Base-by-base conservation (phyloP, 257 asterid species). In the Agastache rugosa region DNA sequence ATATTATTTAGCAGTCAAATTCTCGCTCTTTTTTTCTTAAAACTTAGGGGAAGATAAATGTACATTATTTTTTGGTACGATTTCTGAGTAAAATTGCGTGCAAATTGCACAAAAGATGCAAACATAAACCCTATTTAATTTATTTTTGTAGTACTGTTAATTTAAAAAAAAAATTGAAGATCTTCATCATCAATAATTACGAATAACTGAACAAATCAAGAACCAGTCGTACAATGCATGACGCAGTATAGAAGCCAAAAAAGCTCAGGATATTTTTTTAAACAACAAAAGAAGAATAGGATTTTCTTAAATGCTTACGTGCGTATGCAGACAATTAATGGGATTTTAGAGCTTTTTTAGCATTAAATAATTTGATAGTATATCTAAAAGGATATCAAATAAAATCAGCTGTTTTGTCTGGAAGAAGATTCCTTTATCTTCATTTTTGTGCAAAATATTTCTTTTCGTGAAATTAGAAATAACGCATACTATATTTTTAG, bases 301-400 rank as follows among this genome's bases (percentile, higher is more conserved):
- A 63, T 51, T 48, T 29, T 48, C 27, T 34, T 27, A 44, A 61
- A 48, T 12, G 50, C 34, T 6, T 34, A 47, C 66, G 45, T 16
- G 3, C 44, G 15, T 23, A 39, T 68, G 71, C 71, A 62, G 75
- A 68, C 71, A 59, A 76, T 50, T 59, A 47, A 55, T 51, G 65
- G 68, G 64, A 56, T 47, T 75, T 39, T 63, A 3, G 8, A 23
- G 61, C 48, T 44, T 45, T 53, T 37, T 29, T 15, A 29, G 11
- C 5, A 20, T 19, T 11, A 14, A 63, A 73, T 16, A 47, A 41
- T 12, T 17, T 37, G 20, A 25, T 39, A 67, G 4, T 23, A 5
- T 16, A 34, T 14, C 15, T 51, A 14, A 50, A 63, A 15, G 11
- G 27, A 9, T 31, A 70, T 58, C 8, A 41, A 35, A 8, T 22